Evolutionary conservation across 495 filamentous ascomycete species (phyloP), one percentile per base, ranked within the genome.

Genomic region (Penicillium bovifimosum): DNA sequence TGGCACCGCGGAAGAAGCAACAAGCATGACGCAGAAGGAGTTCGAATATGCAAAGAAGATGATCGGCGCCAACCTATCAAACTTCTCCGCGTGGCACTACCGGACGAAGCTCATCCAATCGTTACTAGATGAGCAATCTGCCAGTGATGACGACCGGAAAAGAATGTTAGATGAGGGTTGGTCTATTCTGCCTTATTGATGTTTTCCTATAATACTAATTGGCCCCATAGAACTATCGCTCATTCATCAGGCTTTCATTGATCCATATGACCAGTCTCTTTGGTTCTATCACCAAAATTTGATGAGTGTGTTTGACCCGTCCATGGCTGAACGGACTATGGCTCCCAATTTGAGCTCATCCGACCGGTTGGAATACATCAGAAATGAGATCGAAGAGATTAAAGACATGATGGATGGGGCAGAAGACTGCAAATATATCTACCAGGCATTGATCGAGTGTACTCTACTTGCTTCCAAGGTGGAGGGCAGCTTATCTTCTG

Each of bases 31-130:
- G 8, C 85, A 93, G 64, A 60, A 78, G 16, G 93, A 97, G 67
- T 91, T 96, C 50, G 84, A 78, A 14, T 97, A 97, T 71, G 95
- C 93, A 4, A 89, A 83, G 2, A 84, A 81, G 56, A 96, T 91
- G 90, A 87, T 97, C 62, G 69, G 78, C 16, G 72, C 71, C 11
- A 89, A 91, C 47, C 73, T 99, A 49, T 91, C 86, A 14, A 99
- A 99, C 62, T 99, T 97, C 66, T 96, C 90, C 9, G 93, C 93
- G 2, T 97, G 93, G 95, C 93, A 99, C 67, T 85, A 86, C 57
- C 78, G 93, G 38, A 89, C 86, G 47, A 86, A 84, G 65, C 74
- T 97, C 27, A 92, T 96, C 41, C 84, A 87, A 16, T 76, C 77
- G 14, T 60, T 96, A 3, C 69, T 99, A 36, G 73, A 82, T 31